phyloP scores from a whole-genome alignment of 2,329 filamentous ascomycete species.

The Colletotrichum trifolii region DNA sequence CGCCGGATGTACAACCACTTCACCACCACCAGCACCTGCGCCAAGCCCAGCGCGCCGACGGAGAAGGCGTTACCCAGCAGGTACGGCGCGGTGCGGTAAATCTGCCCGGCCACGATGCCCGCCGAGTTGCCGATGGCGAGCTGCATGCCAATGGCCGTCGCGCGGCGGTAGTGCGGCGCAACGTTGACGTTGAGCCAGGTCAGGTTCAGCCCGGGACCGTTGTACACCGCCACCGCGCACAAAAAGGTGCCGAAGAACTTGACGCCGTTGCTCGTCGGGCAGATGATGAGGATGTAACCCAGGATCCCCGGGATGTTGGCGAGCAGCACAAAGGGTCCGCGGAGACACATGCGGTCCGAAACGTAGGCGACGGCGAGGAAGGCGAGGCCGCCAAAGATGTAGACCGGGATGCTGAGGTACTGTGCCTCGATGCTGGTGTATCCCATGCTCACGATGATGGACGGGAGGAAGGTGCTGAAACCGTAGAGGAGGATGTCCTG shows the following conservation, averaged over 20 bases:
- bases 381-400: conserved; percentile 57
- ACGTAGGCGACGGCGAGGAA: conserved; percentile 58
- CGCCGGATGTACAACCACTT: conserved; percentile 56
- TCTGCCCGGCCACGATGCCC: conserved; percentile 55
- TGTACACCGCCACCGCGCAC: conserved; percentile 59
- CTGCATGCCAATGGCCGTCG: conserved; percentile 56
- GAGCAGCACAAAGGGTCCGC: conserved; percentile 63
- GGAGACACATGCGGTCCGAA: conserved; percentile 55
- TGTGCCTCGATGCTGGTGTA: conserved; percentile 63
- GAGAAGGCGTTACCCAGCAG: conserved; percentile 43
- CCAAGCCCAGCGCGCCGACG: conserved; percentile 42
- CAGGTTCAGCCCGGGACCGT: conserved; percentile 57
- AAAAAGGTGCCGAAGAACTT: conserved; percentile 63
- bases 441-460: conserved; percentile 63
- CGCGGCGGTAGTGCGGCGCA: conserved; percentile 57
- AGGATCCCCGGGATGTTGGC: conserved; percentile 62
- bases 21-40: conserved; percentile 49
- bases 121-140: conserved; percentile 52
- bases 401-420: conserved; percentile 67
- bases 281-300: conserved; percentile 61
- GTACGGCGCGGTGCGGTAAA: conserved; percentile 48
- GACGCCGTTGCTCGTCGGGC: conserved; percentile 59
- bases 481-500: conserved; percentile 64
- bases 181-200: conserved; percentile 59
- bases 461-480: conserved; percentile 68